Conservation (phyloP, 805 yeast species). For the Candida odintsovae region DNA sequence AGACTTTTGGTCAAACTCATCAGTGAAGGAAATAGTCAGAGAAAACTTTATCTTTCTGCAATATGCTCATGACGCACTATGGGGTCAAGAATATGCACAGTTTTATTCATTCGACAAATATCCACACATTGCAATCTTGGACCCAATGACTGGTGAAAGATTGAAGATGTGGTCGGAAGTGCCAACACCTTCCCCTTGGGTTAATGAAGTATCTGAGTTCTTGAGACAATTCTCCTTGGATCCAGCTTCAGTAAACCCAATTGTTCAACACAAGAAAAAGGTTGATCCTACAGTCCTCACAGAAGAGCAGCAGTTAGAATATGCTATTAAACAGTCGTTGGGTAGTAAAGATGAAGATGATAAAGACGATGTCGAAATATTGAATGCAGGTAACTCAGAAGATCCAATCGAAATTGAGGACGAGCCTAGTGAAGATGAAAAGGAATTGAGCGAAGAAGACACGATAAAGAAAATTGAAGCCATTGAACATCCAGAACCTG, state of each 20-base stretch:
- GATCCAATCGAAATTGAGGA: constrained; percentile 22
- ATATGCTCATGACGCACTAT: constrained; percentile 70
- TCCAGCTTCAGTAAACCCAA: constrained; percentile 59
- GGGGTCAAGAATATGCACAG: constrained; percentile 64
- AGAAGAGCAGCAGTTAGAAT: constrained; percentile 79
- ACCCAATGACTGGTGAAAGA: constrained; percentile 94
- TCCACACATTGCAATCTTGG: constrained; percentile 90
- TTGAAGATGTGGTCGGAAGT: constrained; percentile 70
- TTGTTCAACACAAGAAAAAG: constrained; percentile 51
- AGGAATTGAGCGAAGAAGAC: constrained; percentile 33
- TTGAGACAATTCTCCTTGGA: constrained; percentile 58
- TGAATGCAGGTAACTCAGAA: constrained; percentile 8
- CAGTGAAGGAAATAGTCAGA: constrained; percentile 57
- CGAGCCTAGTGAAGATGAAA: constrained; percentile 4
- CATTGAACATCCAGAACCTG: constrained; percentile 57
- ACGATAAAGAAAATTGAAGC: constrained; percentile 46
- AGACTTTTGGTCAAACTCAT: constrained; percentile 80
- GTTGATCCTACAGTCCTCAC: constrained; percentile 61
- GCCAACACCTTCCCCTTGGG: constrained; percentile 56
- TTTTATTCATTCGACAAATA: constrained; percentile 64
- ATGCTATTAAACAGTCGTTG: constrained; percentile 69
- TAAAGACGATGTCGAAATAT: constrained; percentile 17
- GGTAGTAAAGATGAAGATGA: constrained; percentile 24
- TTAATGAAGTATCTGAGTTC: constrained; percentile 66
- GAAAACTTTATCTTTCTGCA: constrained; percentile 80